phyloP scores from a whole-genome alignment of 1,284 basidiomycete species.

The Termitomyces sp. region DNA sequence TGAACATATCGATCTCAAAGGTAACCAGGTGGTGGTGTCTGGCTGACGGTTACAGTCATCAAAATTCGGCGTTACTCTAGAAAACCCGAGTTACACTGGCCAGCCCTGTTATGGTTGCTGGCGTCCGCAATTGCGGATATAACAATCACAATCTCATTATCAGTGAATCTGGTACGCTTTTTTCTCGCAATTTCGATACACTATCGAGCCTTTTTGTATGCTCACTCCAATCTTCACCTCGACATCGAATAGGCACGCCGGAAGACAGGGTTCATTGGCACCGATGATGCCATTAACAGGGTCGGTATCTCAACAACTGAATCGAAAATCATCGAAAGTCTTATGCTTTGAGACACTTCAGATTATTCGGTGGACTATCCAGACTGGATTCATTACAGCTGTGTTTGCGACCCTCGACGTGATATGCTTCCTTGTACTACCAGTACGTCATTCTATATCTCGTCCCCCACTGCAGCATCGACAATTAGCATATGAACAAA shows the following conservation, averaged over 20 bases:
- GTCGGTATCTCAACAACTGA: slow-evolving; percentile 8
- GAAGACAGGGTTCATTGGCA: slow-evolving; percentile 25
- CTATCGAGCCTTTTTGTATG: no score
- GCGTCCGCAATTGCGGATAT: slow-evolving; percentile 35
- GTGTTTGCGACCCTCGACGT: slow-evolving; percentile 27
- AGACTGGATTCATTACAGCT: slow-evolving; percentile 31
- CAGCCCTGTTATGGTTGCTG: slow-evolving; percentile 34
- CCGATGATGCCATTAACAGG: slow-evolving; percentile 26
- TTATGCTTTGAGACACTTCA: background rate
- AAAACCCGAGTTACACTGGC: slow-evolving; percentile 31
- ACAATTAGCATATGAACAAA: background rate
- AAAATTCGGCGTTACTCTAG: slow-evolving; percentile 24
- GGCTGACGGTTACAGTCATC: slow-evolving; percentile 24
- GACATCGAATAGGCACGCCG: slow-evolving; percentile 17
- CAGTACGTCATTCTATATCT: slow-evolving; percentile 18
- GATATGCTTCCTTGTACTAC: slow-evolving; percentile 27
- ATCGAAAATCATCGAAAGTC: background rate
- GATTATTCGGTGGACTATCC: slow-evolving; percentile 27
- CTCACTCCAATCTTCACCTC: background rate
- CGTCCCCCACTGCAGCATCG: no score
- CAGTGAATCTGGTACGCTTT: slow-evolving; percentile 24
- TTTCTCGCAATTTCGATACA: background rate
- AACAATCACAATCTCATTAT: slow-evolving; percentile 30
- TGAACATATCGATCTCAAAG: background rate
- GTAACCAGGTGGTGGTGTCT: slow-evolving; percentile 25